Evolutionary conservation across 2,329 filamentous ascomycete genomes (phyloP).

Genomic region (Diaporthe vexans): DNA sequence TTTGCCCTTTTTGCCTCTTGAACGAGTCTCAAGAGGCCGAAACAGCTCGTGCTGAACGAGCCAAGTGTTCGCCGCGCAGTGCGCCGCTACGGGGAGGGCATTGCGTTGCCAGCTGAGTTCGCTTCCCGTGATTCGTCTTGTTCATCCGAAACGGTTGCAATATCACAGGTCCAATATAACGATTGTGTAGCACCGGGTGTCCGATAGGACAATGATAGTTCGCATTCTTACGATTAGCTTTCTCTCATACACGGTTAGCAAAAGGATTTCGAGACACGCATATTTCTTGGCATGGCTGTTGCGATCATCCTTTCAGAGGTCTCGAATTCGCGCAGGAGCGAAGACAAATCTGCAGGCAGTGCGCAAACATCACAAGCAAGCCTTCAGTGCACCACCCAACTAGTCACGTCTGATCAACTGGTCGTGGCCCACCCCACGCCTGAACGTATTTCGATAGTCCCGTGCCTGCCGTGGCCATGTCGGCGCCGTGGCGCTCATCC

Average conservation of each 20-base stretch:
- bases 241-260: slow-evolving; percentile 5
- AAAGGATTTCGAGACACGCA: slow-evolving; percentile 4
- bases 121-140: not conserved
- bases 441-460: slow-evolving; percentile 19
- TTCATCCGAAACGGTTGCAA: slow-evolving; percentile 29
- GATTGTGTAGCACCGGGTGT: not conserved
- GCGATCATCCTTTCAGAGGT: slow-evolving; percentile 17
- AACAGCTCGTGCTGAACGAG: slow-evolving; percentile 14
- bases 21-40: slow-evolving; percentile 12
- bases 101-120: not conserved
- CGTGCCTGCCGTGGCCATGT: not conserved
- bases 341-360: not conserved
- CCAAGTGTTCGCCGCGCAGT: slow-evolving; percentile 6
- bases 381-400: slow-evolving; percentile 8
- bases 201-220: slow-evolving; percentile 22
- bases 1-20: not conserved
- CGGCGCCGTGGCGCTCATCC: slow-evolving; percentile 22
- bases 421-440: slow-evolving; percentile 2
- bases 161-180: slow-evolving; percentile 8
- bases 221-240: slow-evolving; percentile 5
- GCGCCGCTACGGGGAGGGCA: not conserved
- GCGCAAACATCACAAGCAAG: slow-evolving; percentile 19
- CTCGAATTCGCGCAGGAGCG: not conserved
- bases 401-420: not conserved
- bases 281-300: slow-evolving; percentile 11